Evolutionary conservation across 73 alveolate genomes (phyloP).

Genomic region (Paramecium tetraurelia): DNA sequence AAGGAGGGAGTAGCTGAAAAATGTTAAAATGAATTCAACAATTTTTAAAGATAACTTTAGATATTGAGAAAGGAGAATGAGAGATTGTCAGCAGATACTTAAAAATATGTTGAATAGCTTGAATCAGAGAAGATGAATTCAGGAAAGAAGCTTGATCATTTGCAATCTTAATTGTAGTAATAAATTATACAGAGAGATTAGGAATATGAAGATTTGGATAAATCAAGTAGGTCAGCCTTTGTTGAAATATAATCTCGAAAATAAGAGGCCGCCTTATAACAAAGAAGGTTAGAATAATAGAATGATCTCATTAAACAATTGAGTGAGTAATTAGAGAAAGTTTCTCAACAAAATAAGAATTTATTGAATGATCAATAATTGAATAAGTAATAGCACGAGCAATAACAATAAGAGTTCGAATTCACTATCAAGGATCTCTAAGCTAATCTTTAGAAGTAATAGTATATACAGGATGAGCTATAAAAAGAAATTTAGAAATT

Average conservation of each 20-base stretch:
- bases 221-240: background rate
- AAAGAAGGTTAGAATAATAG: background rate
- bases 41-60: background rate
- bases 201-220: conserved; percentile 8
- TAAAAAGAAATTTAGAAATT: background rate
- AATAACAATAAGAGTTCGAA: conserved; percentile 26
- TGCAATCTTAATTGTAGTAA: background rate
- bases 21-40: background rate
- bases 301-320: background rate
- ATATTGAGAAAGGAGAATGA: conserved; percentile 26
- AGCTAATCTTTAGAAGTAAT: background rate
- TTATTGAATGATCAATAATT: background rate
- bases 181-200: background rate
- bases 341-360: background rate
- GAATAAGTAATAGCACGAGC: background rate
- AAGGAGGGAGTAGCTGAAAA: background rate
- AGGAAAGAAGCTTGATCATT: conserved; percentile 2
- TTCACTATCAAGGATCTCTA: conserved; percentile 7
- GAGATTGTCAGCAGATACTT: background rate
- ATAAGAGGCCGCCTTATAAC: background rate
- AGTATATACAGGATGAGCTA: background rate
- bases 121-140: background rate
- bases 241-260: conserved; percentile 5
- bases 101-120: background rate
- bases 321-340: background rate